A percentile compares a stretch with the other conserved stretches of the same genome.
These are phyloP conservation scores for Symmetrospora coprosmae DNA, from an alignment of 768 basidiomycete genomes.

Conservation along the genomic window DNA sequence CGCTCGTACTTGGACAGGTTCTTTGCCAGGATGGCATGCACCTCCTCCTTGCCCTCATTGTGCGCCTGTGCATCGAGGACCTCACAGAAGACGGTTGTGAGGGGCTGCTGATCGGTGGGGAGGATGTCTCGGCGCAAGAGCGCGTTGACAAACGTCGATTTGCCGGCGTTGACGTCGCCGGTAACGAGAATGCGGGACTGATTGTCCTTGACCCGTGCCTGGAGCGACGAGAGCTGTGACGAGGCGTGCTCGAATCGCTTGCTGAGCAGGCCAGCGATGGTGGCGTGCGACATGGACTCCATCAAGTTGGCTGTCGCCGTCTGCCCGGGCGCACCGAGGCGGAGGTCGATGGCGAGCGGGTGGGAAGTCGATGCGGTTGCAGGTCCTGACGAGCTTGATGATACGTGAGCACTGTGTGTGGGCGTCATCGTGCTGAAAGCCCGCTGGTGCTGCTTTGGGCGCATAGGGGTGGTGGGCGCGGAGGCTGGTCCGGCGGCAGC, in stretches of 20 bases:
- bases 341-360: slow-evolving; percentile 89
- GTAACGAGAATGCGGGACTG: slow-evolving; percentile 94
- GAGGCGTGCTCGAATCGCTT: slow-evolving; percentile 62
- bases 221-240: slow-evolving; percentile 68
- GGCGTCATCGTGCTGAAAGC: slow-evolving; percentile 33
- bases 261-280: slow-evolving; percentile 80
- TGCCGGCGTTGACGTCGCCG: slow-evolving; percentile 94
- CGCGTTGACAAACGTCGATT: slow-evolving; percentile 95
- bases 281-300: slow-evolving; percentile 77
- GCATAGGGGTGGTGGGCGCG: background rate
- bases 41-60: slow-evolving; percentile 56
- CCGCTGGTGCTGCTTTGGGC: slow-evolving; percentile 18
- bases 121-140: slow-evolving; percentile 77
- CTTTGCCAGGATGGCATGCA: slow-evolving; percentile 63
- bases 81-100: slow-evolving; percentile 92
- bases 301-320: slow-evolving; percentile 51
- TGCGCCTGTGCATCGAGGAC: slow-evolving; percentile 82
- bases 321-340: slow-evolving; percentile 52
- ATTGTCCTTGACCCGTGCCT: slow-evolving; percentile 71
- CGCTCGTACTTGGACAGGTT: slow-evolving; percentile 48
- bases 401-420: no score
- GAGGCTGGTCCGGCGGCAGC: background rate
- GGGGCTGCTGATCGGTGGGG: slow-evolving; percentile 96
- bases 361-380: slow-evolving; percentile 63
- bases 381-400: no score